Conservation (phyloP, 805 yeast genomes). For the Lachancea quebecensis region DNA sequence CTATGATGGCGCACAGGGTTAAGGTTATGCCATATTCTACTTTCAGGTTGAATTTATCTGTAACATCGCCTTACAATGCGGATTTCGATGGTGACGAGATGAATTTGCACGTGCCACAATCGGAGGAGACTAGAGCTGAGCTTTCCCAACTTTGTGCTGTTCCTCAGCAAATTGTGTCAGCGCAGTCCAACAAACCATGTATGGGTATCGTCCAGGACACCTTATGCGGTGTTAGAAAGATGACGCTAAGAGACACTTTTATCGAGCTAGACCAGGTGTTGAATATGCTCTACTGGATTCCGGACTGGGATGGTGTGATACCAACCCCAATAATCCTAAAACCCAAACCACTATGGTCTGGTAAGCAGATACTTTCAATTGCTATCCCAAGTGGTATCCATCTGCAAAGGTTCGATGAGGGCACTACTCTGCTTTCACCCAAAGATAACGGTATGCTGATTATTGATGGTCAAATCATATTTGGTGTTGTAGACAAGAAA, state of each 20-base stretch:
- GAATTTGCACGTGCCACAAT: slow-evolving; percentile 98
- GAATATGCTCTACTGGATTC: slow-evolving; percentile 97
- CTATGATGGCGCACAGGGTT: slow-evolving; percentile 99
- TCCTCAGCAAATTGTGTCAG: slow-evolving; percentile 95
- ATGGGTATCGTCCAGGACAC: slow-evolving; percentile 99
- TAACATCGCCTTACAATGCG: slow-evolving; percentile 98
- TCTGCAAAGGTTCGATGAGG: slow-evolving; percentile 88
- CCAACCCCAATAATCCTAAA: slow-evolving; percentile 92
- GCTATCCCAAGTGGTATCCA: slow-evolving; percentile 96
- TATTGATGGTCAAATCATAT: slow-evolving; percentile 91
- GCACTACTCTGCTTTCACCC: slow-evolving; percentile 74
- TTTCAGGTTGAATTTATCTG: slow-evolving; percentile 91
- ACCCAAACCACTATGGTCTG: slow-evolving; percentile 97
- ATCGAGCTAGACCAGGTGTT: slow-evolving; percentile 89
- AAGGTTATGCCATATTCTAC: slow-evolving; percentile 99
- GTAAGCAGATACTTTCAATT: slow-evolving; percentile 88
- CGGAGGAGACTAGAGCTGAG: slow-evolving; percentile 97
- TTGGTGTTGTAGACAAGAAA: slow-evolving; percentile 96
- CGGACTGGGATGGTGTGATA: slow-evolving; percentile 96
- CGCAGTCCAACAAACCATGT: slow-evolving; percentile 97
- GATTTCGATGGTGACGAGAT: slow-evolving; percentile 99
- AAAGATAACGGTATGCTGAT: slow-evolving; percentile 94
- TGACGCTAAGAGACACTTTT: slow-evolving; percentile 86
- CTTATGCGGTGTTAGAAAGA: slow-evolving; percentile 90
- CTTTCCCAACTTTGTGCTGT: slow-evolving; percentile 92